Evolutionary conservation across 2,329 filamentous ascomycete genomes (phyloP), one percentile per base, ranked within the genome.

Genomic region (Fusarium sp.): DNA sequence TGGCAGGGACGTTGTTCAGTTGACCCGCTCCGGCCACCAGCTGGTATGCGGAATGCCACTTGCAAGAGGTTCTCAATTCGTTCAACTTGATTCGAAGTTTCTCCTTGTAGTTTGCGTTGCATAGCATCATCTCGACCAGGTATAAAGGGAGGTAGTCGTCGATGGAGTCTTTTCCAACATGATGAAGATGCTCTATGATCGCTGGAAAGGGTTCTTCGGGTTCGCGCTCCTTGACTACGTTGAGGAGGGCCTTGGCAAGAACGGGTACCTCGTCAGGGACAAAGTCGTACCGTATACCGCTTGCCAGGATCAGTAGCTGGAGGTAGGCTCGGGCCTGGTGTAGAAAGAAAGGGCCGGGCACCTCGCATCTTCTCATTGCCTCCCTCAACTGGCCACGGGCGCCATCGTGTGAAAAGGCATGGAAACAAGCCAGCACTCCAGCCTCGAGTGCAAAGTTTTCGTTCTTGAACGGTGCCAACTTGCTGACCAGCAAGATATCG

Each of bases 281-380:
- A 34, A 56, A 27, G 37, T 63, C 24, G 20, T 27, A 24, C 22
- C 61, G 63, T n/a, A 62, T 56, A 20, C 27, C 20, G 20, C 47
- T 62, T 24, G 64, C 70, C 10, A 70, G 18, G 5, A 72, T 42
- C 7, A 72, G 40, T 7, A 69, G 67, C 62, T 72, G 70, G 22
- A 72, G 40, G 35, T 72, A 72, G 11, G 63, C 59, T 57, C 67
- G 59, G 16, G 62, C 60, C 16, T 64, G 63, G 29, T 58, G 47
- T 14, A 64, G 47, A 9, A 72, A 64, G 14, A 64, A 62, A 14
- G 45, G 54, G 6, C 58, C 54, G 6, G 40, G 24, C 38, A 52
- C 40, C 34, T 67, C 45, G 37, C 60, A 64, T 37, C 60, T 54
- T 52, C 34, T 27, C n/a, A 42, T 47, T 37, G 69, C 40, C 27